Evolutionary conservation across 2,329 filamentous ascomycete species (phyloP).

Genomic region (Alternaria sp.): DNA sequence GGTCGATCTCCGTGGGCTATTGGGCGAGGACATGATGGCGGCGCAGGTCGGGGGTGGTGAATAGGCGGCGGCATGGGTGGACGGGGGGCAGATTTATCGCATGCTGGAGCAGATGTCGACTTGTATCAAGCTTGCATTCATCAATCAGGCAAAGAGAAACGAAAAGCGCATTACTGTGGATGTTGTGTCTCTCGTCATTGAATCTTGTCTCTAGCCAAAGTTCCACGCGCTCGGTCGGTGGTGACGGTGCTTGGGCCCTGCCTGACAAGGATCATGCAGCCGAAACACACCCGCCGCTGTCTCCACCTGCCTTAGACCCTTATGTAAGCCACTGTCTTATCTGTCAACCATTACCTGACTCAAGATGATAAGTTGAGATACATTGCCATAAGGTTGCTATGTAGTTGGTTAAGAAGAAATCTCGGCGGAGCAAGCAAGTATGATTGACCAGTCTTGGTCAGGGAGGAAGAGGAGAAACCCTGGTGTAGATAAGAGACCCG

Average conservation of each 20-base stretch:
- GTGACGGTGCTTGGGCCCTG: slow-evolving; percentile 19
- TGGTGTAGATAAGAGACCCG: neutral
- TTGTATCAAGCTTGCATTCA: neutral
- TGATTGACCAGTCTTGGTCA: too few relatives aligned
- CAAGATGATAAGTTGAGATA: too few relatives aligned
- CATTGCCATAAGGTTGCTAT: too few relatives aligned
- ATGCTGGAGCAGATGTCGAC: slow-evolving; percentile 6
- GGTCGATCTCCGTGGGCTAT: slow-evolving; percentile 55
- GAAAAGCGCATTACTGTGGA: slow-evolving; percentile 1
- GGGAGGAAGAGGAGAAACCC: too few relatives aligned
- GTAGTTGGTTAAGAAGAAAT: neutral
- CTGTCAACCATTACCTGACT: neutral
- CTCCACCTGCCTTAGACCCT: slow-evolving; percentile 12
- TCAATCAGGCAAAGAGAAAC: neutral
- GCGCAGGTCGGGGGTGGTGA: slow-evolving; percentile 37
- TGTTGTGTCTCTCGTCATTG: slow-evolving; percentile 7
- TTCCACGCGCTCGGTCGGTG: slow-evolving; percentile 20
- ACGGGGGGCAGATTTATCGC: slow-evolving; percentile 24
- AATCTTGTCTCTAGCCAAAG: slow-evolving; percentile 7
- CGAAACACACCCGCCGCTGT: slow-evolving; percentile 13
- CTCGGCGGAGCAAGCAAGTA: too few relatives aligned
- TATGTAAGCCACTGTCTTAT: slow-evolving; percentile 8
- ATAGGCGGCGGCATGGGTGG: slow-evolving; percentile 48
- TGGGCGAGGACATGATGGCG: slow-evolving; percentile 52
- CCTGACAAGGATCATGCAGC: slow-evolving; percentile 15